Percentiles rank a stretch among this genome's conserved stretches.
Conservation (phyloP, 2,329 filamentous ascomycete genomes). For the Trichocomaceae sp. region DNA sequence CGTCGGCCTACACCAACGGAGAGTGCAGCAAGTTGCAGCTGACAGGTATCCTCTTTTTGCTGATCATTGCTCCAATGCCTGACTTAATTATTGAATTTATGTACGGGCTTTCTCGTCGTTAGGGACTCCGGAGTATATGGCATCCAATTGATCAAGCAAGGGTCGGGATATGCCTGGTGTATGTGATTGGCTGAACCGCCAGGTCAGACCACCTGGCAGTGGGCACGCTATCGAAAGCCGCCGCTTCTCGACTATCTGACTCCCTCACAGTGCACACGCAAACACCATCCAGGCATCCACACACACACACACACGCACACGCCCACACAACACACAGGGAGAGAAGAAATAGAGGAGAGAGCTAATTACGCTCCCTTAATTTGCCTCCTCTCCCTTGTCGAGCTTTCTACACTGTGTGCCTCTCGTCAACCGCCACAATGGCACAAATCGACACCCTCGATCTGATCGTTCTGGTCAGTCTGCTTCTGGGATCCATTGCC, state of each 20-base stretch:
- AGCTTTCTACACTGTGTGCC: neutral
- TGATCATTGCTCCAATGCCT: no score
- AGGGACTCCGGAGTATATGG: no score
- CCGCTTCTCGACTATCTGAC: neutral
- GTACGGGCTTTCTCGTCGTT: no score
- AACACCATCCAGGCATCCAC: no score
- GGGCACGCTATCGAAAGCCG: neutral
- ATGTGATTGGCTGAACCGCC: neutral
- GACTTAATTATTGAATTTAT: no score
- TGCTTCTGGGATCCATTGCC: constrained; percentile 79
- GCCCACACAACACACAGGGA: neutral
- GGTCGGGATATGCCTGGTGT: neutral
- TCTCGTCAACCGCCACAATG: constrained; percentile 50
- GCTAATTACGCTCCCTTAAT: neutral
- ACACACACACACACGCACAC: neutral
- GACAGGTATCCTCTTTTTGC: no score
- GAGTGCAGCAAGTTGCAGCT: no score
- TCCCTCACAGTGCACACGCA: neutral
- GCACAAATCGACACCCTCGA: constrained; percentile 95
- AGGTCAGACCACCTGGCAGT: neutral
- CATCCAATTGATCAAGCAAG: no score
- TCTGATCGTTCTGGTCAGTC: constrained; percentile 77
- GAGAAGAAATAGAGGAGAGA: neutral
- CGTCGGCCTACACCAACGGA: no score
- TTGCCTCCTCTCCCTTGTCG: neutral